phyloP scores from a whole-genome alignment of 179 eudicot species.

The Amaranthus tricolor region DNA sequence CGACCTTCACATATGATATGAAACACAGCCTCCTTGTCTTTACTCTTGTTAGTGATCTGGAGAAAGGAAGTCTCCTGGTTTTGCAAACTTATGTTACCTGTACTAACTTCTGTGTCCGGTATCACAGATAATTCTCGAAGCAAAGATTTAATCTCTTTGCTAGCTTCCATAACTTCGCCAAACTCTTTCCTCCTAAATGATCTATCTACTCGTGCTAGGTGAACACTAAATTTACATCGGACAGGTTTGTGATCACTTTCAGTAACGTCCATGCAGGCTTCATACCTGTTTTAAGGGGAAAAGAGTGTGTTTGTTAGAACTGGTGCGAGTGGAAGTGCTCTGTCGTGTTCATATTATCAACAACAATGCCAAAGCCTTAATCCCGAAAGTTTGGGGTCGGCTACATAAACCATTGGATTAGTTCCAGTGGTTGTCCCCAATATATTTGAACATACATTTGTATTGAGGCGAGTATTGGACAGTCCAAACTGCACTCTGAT shows the following conservation, averaged over 20 bases:
- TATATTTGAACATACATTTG: slow-evolving; percentile 47
- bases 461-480: slow-evolving; percentile 70
- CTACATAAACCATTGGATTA: too few species aligned
- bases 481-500: slow-evolving; percentile 72
- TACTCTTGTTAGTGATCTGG: slow-evolving; percentile 57
- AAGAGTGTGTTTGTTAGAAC: background rate
- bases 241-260: slow-evolving; percentile 99
- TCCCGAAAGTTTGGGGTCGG: too few species aligned
- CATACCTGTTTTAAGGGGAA: slow-evolving; percentile 51
- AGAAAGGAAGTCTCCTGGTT: slow-evolving; percentile 60
- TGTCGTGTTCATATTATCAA: too few species aligned
- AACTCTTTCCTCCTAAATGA: slow-evolving; percentile 83
- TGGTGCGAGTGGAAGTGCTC: too few species aligned
- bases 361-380: too few species aligned
- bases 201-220: slow-evolving; percentile 81
- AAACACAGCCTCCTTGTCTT: slow-evolving; percentile 46
- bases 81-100: slow-evolving; percentile 55
- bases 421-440: too few species aligned
- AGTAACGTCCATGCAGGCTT: slow-evolving; percentile 94
- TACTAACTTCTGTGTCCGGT: slow-evolving; percentile 61
- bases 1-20: slow-evolving; percentile 70
- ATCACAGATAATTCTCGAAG: slow-evolving; percentile 50
- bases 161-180: slow-evolving; percentile 59
- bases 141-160: slow-evolving; percentile 43
- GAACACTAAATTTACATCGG: slow-evolving; percentile 78